Evolutionary conservation across 2,329 filamentous ascomycete species (phyloP).

Genomic region (Fusarium setosum): DNA sequence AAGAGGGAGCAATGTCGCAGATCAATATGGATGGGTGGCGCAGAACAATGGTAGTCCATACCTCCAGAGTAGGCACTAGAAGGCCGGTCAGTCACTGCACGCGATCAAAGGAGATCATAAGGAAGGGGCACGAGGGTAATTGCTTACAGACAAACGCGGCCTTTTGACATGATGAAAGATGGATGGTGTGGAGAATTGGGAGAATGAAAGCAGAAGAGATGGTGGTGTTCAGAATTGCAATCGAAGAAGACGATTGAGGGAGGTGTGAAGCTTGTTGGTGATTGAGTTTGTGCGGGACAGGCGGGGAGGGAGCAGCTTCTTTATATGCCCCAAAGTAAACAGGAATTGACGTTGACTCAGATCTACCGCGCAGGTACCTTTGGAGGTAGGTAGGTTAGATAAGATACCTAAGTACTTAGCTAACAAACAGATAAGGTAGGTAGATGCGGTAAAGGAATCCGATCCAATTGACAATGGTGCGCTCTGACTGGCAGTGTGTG

Average conservation of each 20-base stretch:
- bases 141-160: constrained; percentile 30
- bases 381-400: too few relatives aligned
- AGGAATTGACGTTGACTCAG: constrained; percentile 3
- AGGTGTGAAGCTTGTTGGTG: background rate
- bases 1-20: too few relatives aligned
- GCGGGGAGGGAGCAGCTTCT: background rate
- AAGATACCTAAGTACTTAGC: too few relatives aligned
- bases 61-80: constrained; percentile 28
- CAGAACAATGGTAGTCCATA: background rate
- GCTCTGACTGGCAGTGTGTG: background rate
- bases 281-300: background rate
- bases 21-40: too few relatives aligned
- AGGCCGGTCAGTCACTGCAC: background rate
- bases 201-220: background rate
- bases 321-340: background rate
- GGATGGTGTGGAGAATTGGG: background rate
- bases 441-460: too few relatives aligned
- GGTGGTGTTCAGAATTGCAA: background rate
- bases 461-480: too few relatives aligned
- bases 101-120: background rate
- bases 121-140: background rate
- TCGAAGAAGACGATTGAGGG: background rate
- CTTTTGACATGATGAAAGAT: constrained; percentile 22
- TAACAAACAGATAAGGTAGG: too few relatives aligned
- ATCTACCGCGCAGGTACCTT: too few relatives aligned